phyloP scores from a whole-genome alignment of 805 yeast species.

The Zygotorulaspora danielsina region DNA sequence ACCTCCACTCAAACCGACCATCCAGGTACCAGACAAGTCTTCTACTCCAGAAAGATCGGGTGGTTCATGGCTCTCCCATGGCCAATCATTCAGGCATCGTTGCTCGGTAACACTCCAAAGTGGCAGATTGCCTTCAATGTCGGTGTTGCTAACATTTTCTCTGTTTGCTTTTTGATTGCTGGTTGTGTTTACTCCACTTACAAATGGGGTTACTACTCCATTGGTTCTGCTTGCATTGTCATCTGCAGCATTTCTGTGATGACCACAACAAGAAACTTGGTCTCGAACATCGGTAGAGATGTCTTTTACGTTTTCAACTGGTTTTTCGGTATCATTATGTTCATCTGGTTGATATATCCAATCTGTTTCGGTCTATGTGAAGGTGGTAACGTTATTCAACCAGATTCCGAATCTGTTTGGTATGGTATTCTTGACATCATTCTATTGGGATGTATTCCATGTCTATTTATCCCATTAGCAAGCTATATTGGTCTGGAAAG shows the following conservation, averaged over 20 bases:
- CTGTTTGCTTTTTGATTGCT: slow-evolving; percentile 44
- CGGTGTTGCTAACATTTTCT: slow-evolving; percentile 40
- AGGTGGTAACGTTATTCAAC: slow-evolving; percentile 59
- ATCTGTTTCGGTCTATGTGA: slow-evolving; percentile 39
- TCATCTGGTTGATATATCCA: slow-evolving; percentile 44
- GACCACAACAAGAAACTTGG: slow-evolving; percentile 28
- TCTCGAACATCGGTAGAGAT: slow-evolving; percentile 21
- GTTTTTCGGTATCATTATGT: slow-evolving; percentile 26
- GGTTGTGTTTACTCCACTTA: slow-evolving; percentile 42
- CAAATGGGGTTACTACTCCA: slow-evolving; percentile 50
- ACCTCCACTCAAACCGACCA: slow-evolving; percentile 28
- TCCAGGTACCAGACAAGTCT: slow-evolving; percentile 48
- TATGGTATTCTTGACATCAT: slow-evolving; percentile 55
- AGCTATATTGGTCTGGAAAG: slow-evolving; percentile 24
- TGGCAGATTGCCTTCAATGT: slow-evolving; percentile 31
- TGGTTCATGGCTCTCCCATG: slow-evolving; percentile 51
- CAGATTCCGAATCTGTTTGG: slow-evolving; percentile 56
- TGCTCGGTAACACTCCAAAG: slow-evolving; percentile 27
- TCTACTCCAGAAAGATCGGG: slow-evolving; percentile 53
- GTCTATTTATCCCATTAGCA: slow-evolving; percentile 22
- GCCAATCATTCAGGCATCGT: slow-evolving; percentile 39
- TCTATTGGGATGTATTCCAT: slow-evolving; percentile 37
- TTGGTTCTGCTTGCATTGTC: slow-evolving; percentile 32
- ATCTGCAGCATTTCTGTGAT: slow-evolving; percentile 22
- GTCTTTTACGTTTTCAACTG: slow-evolving; percentile 26